Evolutionary conservation across 148 eudicot species (phyloP).

Genomic region (Heliamphora exappendiculata): DNA sequence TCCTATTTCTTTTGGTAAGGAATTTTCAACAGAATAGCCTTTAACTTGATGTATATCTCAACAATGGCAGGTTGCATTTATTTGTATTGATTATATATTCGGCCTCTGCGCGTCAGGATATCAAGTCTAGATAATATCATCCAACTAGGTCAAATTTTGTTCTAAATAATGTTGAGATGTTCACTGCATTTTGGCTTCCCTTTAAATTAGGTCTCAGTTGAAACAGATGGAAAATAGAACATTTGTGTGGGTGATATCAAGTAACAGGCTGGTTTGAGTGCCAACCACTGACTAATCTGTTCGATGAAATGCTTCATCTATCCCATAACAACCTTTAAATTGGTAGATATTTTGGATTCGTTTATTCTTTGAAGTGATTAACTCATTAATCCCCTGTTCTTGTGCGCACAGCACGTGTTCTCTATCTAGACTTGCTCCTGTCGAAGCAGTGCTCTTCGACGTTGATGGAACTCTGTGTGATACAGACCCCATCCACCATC

Average conservation of each 20-base stretch:
- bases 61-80: background rate
- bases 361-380: background rate
- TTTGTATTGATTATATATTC: background rate
- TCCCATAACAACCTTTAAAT: background rate
- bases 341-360: background rate
- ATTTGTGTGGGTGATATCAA: background rate
- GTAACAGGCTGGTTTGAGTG: background rate
- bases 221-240: background rate
- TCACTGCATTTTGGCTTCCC: background rate
- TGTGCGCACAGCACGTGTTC: constrained; percentile 35
- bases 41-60: background rate
- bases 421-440: constrained; percentile 65
- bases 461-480: constrained; percentile 95
- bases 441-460: constrained; percentile 78
- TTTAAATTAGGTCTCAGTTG: background rate
- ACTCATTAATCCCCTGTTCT: constrained; percentile 10
- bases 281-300: background rate
- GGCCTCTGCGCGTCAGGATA: background rate
- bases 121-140: background rate
- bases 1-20: background rate
- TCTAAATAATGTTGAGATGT: background rate
- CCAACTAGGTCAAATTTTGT: background rate
- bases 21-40: background rate
- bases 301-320: background rate
- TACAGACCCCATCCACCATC: constrained; percentile 77